Evolutionary conservation across 1,139 yeast genomes (phyloP).

Genomic region (Zygoascus hellenicus): DNA sequence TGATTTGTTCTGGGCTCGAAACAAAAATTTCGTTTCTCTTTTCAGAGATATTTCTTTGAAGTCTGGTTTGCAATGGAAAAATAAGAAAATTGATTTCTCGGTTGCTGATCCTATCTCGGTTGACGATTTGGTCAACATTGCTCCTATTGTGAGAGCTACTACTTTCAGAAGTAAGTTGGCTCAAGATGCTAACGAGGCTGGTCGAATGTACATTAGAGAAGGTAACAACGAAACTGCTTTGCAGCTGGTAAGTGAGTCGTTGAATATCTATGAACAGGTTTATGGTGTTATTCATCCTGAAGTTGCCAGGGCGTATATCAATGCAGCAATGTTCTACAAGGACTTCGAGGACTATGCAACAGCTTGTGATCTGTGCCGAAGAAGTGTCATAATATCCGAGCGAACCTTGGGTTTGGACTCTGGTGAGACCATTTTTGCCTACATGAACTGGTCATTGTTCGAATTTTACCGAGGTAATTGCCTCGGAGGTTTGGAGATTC

Average conservation of each 20-base stretch:
- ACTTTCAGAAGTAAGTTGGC: slow-evolving; percentile 60
- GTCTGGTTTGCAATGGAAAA: slow-evolving; percentile 82
- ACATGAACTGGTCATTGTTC: slow-evolving; percentile 67
- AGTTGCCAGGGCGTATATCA: slow-evolving; percentile 64
- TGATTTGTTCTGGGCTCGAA: slow-evolving; percentile 41
- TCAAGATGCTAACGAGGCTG: slow-evolving; percentile 70
- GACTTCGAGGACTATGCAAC: slow-evolving; percentile 52
- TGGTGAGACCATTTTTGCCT: slow-evolving; percentile 64
- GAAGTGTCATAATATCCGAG: slow-evolving; percentile 68
- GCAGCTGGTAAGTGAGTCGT: slow-evolving; percentile 58
- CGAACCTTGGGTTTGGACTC: slow-evolving; percentile 79
- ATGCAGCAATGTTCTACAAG: slow-evolving; percentile 61
- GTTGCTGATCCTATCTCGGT: slow-evolving; percentile 37
- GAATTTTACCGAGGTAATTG: slow-evolving; percentile 60
- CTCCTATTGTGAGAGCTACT: slow-evolving; percentile 71
- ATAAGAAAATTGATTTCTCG: slow-evolving; percentile 45
- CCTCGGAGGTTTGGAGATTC: slow-evolving; percentile 57
- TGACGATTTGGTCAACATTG: slow-evolving; percentile 58
- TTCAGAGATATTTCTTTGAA: slow-evolving; percentile 70
- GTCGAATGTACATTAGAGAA: slow-evolving; percentile 29
- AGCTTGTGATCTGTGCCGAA: slow-evolving; percentile 67
- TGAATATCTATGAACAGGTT: slow-evolving; percentile 72
- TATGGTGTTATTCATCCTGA: slow-evolving; percentile 78
- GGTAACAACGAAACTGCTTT: slow-evolving; percentile 33
- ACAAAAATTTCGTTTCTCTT: slow-evolving; percentile 35